Evolutionary conservation across 192 early-diverging fungal genomes (phyloP), one percentile per base, ranked within the genome.

Genomic region (Backusella mclennaniae): DNA sequence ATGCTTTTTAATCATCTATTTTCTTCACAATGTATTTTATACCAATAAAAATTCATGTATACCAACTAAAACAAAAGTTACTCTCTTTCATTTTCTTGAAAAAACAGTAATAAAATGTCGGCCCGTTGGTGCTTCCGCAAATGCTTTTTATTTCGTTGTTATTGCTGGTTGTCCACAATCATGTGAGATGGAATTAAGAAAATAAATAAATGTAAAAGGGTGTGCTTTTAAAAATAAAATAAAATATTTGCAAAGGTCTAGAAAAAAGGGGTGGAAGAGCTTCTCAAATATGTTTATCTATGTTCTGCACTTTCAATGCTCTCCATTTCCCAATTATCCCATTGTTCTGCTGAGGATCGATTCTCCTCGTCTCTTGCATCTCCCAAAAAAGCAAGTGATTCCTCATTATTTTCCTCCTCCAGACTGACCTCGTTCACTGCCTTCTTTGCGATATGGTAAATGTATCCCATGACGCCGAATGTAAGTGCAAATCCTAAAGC

Each of bases 401-500:
- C 76, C 41, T 72, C 69, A 42, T 35, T 66, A 6, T 85, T 1
- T 7, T 67, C 44, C 35, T 23, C 59, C 17, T 73, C 69, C 26
- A 69, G 35, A 23, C 82, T 84, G 8, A 83, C 78, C 31, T 79
- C 89, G 19, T 81, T 84, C 7, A 90, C 80, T 38, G 79, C 79
- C 2, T 73, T 80, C 42, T 80, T 85, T 33, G 87, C 83, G 11
- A 85, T 38, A 12, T 80, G 15, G 77, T 84, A 88, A 7, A 90
- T 82, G 76, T 90, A 90, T 0, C 71, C 69, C 35, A 88, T 85
- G 8, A 88, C 84, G 31, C 83, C 82, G 56, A 85, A 74, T 19
- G 82, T 84, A 9, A 90, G 35, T 9, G 79, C 59, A n/a, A 79
- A 33, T 73, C 82, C 71, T 46, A 59, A 9, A 69, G 66, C 75